Evolutionary conservation across 106 monocot genomes (phyloP).

Genomic region (Dendrobium chrysotoxum): DNA sequence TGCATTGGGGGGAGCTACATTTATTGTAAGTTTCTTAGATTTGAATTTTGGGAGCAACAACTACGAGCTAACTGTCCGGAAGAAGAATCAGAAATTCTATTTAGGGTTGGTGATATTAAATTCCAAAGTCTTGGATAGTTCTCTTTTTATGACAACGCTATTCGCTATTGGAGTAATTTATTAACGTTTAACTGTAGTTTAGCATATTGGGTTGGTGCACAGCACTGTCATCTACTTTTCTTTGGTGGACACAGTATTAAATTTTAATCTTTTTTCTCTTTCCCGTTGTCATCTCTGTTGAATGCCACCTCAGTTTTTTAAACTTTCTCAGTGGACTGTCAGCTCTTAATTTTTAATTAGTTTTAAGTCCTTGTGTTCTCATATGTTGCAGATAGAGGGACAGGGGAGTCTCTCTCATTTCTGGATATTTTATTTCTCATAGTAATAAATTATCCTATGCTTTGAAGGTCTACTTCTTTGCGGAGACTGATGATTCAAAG

Average conservation of each 20-base stretch:
- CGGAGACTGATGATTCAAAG: constrained; percentile 59
- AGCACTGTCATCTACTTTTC: not conserved
- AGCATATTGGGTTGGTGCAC: too few species aligned
- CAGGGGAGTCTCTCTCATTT: not conserved
- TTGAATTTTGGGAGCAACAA: not conserved
- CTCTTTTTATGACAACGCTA: not conserved
- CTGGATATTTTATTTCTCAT: not conserved
- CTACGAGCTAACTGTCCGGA: not conserved
- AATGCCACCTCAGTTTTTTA: not conserved
- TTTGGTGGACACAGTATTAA: not conserved
- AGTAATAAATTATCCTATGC: not conserved
- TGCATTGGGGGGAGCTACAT: not conserved
- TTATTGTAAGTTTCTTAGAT: constrained; percentile 1
- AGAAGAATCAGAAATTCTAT: not conserved
- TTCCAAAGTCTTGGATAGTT: not conserved
- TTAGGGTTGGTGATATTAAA: not conserved
- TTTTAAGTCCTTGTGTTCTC: not conserved
- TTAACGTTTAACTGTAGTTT: too few species aligned
- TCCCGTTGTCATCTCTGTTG: not conserved
- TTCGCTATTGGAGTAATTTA: not conserved
- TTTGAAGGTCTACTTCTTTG: constrained; percentile 74
- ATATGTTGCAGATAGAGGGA: not conserved
- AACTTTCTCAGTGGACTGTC: not conserved
- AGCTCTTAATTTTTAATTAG: not conserved
- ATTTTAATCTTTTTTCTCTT: not conserved